phyloP scores from a whole-genome alignment of 768 basidiomycete species.

The Kwoniella bestiolae region DNA sequence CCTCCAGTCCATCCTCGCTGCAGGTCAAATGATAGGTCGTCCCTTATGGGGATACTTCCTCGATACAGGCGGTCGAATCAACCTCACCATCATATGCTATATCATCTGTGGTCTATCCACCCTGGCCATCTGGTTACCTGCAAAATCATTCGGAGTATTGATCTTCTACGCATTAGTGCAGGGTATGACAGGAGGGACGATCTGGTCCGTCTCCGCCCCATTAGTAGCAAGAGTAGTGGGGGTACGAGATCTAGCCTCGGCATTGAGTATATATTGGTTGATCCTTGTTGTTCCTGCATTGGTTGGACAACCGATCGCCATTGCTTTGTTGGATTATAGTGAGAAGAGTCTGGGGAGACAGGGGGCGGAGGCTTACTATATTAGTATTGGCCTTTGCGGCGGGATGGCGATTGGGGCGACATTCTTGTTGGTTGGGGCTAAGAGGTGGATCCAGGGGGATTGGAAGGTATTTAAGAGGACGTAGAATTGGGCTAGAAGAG shows the following conservation, averaged over 20 bases:
- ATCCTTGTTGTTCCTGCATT: constrained; percentile 39
- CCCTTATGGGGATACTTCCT: constrained; percentile 50
- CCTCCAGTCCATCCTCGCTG: constrained; percentile 55
- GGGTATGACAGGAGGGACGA: constrained; percentile 66
- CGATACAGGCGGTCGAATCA: constrained; percentile 53
- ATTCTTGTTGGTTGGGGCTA: constrained; percentile 38
- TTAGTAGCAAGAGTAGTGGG: constrained; percentile 66
- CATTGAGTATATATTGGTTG: constrained; percentile 49
- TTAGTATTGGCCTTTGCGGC: constrained; percentile 46
- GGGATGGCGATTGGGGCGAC: constrained; percentile 26
- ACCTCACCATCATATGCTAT: constrained; percentile 51
- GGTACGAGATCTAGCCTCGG: constrained; percentile 59
- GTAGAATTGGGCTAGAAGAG: too few species aligned
- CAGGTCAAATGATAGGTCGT: constrained; percentile 56
- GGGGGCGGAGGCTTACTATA: constrained; percentile 42
- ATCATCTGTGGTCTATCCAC: constrained; percentile 52
- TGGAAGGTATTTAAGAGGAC: constrained; percentile 32
- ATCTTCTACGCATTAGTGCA: constrained; percentile 54
- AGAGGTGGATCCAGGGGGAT: constrained; percentile 40
- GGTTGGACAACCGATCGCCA: constrained; percentile 49
- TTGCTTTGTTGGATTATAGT: constrained; percentile 41
- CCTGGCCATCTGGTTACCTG: constrained; percentile 55
- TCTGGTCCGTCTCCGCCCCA: constrained; percentile 70
- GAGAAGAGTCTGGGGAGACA: constrained; percentile 27
- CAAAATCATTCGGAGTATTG: constrained; percentile 51